phyloP scores from a whole-genome alignment of 768 basidiomycete genomes.

The Phlebiopsis gigantea region DNA sequence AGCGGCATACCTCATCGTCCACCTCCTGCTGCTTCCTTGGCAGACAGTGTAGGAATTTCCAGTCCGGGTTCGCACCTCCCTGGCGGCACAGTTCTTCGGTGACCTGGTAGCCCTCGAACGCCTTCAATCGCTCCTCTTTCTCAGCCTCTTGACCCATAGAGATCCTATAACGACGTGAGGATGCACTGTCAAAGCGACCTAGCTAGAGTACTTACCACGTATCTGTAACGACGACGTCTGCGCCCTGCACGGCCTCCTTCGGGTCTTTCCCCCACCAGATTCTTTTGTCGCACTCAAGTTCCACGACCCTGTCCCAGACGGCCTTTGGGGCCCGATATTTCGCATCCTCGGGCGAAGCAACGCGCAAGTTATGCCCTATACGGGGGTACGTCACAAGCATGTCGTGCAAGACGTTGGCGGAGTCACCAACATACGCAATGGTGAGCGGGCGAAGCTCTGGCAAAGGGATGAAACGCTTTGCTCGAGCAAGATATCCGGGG shows the following conservation, averaged over 20 bases:
- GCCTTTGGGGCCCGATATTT: constrained; percentile 60
- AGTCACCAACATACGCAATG: constrained; percentile 90
- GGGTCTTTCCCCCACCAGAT: constrained; percentile 79
- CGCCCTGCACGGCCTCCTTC: constrained; percentile 79
- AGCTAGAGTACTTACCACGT: constrained; percentile 68
- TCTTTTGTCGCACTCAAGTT: constrained; percentile 64
- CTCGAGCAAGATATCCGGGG: not conserved
- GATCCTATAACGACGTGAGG: constrained; percentile 53
- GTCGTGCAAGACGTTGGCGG: constrained; percentile 93
- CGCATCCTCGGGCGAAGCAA: constrained; percentile 68
- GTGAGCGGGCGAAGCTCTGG: constrained; percentile 72
- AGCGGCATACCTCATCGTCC: constrained; percentile 71
- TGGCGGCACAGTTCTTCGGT: constrained; percentile 80
- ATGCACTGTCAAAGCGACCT: constrained; percentile 14
- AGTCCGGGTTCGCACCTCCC: constrained; percentile 78
- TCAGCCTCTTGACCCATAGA: constrained; percentile 99
- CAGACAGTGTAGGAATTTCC: constrained; percentile 96
- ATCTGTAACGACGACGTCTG: constrained; percentile 95
- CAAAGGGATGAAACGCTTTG: constrained; percentile 22
- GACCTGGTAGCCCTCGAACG: constrained; percentile 91
- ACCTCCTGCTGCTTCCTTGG: constrained; percentile 93
- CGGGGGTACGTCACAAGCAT: constrained; percentile 95
- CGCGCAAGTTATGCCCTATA: constrained; percentile 78
- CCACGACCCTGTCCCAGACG: constrained; percentile 80
- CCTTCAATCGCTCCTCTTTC: constrained; percentile 76